phyloP scores from a whole-genome alignment of 2,329 filamentous ascomycete species.

The Phymatotrichopsis omnivora region DNA sequence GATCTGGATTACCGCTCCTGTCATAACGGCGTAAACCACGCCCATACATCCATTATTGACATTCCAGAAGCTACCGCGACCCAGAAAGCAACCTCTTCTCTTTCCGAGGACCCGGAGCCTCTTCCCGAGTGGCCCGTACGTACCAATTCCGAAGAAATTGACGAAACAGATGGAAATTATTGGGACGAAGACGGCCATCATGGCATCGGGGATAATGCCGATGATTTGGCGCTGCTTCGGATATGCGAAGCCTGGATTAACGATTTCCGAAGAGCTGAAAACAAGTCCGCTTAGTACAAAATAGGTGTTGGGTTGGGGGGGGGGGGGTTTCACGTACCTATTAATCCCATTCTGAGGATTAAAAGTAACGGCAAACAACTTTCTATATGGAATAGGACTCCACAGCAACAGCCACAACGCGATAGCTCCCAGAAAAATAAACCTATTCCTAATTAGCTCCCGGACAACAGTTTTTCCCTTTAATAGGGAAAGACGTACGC shows the following conservation, averaged over 20 bases:
- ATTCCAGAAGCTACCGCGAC: constrained; percentile 27
- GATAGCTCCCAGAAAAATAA: constrained; percentile 22
- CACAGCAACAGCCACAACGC: constrained; percentile 26
- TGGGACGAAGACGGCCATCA: constrained; percentile 26
- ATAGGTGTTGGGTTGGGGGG: not conserved
- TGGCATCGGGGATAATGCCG: constrained; percentile 26
- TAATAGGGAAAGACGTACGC: constrained; percentile 15
- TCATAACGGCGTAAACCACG: constrained; percentile 28
- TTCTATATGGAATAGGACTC: constrained; percentile 27
- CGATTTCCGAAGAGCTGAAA: constrained; percentile 12
- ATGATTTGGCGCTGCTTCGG: constrained; percentile 26
- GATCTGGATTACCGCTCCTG: constrained; percentile 26
- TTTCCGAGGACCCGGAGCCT: constrained; percentile 7
- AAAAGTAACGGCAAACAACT: constrained; percentile 25
- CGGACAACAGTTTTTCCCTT: not conserved
- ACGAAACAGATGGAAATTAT: constrained; percentile 24
- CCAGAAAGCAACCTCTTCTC: constrained; percentile 16
- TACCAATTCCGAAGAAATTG: constrained; percentile 24
- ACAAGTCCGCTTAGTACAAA: not conserved
- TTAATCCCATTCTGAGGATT: constrained; percentile 8
- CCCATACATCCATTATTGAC: constrained; percentile 29
- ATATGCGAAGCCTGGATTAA: constrained; percentile 20
- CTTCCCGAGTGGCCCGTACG: constrained; percentile 14
- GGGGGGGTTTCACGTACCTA: not conserved
- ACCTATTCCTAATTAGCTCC: constrained; percentile 9